Evolutionary conservation across 805 yeast genomes (phyloP), one percentile per base, ranked within the genome.

Genomic region (Candida tallmaniae): DNA sequence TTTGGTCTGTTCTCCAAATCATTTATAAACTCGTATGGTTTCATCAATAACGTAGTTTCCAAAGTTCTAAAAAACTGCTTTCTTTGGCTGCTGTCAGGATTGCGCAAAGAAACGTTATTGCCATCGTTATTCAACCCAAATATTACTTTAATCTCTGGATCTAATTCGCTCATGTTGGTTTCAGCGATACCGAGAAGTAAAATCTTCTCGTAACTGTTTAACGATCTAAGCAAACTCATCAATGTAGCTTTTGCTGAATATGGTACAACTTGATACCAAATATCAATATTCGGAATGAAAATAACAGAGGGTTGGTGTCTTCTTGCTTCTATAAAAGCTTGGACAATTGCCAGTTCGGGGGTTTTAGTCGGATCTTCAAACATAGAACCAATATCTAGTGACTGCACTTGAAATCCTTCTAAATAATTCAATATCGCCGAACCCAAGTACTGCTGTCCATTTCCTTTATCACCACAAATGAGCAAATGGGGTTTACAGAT

Each of bases 321-420:
- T 44, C 84, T 75, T 5, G 95, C 93, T 58, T 93, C 98, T 15
- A 83, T 68, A 49, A 93, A 81, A 26, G 83, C 71, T 52, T 86
- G 96, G 19, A 90, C 84, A 14, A 88, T 70, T 1, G 83, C 73
- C 50, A 86, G 82, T 54, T 93, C 98, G 1, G 90, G 80, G 0
- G 95, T 76, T 47, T 85, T 66, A 0, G 87, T 76, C 6, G 90
- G 68, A 47, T 90, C 97, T 10, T 87, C 77, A 42, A 79, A 78
- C 35, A 93, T 53, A 6, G 80, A 70, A 2, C 88, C 83, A 38
- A 93, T 62, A 52, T 93, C 98, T 27, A 93, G 65, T 1, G 83
- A 75, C 54, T 93, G 97, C 10, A 87, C 80, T 50, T 87, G 90
- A 48, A 81, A 86, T 0, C 96, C 95, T 59, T 93, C 98, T 33